phyloP scores from a whole-genome alignment of 1,139 yeast species.

The Torulaspora globosa region DNA sequence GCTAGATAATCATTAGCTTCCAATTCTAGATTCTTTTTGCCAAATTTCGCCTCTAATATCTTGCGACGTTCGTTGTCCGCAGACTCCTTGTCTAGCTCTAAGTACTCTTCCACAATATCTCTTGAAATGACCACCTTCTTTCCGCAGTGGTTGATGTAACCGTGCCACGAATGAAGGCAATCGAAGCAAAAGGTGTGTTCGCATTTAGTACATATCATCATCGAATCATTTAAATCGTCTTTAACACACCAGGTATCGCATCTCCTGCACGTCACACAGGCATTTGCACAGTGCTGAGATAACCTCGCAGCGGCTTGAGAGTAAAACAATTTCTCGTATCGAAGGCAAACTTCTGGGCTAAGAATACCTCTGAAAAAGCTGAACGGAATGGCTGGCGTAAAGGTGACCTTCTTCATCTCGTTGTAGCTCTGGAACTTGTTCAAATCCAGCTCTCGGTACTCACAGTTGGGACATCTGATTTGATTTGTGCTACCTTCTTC shows the following conservation, averaged over 20 bases:
- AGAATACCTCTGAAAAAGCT: slow-evolving; percentile 38
- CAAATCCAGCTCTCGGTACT: slow-evolving; percentile 36
- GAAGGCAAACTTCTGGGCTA: slow-evolving; percentile 35
- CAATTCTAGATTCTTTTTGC: slow-evolving; percentile 43
- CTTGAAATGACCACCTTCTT: slow-evolving; percentile 41
- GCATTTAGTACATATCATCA: slow-evolving; percentile 54
- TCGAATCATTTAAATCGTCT: slow-evolving; percentile 47
- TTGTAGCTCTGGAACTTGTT: slow-evolving; percentile 29
- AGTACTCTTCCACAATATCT: slow-evolving; percentile 41
- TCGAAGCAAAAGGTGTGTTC: slow-evolving; percentile 55
- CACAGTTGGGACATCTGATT: slow-evolving; percentile 58
- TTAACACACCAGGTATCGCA: slow-evolving; percentile 48
- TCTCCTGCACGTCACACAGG: slow-evolving; percentile 54
- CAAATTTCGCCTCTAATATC: slow-evolving; percentile 48
- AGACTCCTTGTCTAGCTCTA: slow-evolving; percentile 37
- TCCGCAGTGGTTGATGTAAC: slow-evolving; percentile 48
- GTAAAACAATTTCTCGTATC: slow-evolving; percentile 42
- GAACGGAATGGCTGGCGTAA: slow-evolving; percentile 41
- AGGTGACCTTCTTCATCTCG: slow-evolving; percentile 37
- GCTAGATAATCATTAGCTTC: slow-evolving; percentile 48
- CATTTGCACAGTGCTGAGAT: slow-evolving; percentile 45
- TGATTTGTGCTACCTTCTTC: slow-evolving; percentile 49
- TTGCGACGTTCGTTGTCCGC: slow-evolving; percentile 36
- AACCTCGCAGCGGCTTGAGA: slow-evolving; percentile 46
- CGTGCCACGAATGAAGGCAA: slow-evolving; percentile 67